These are phyloP conservation scores for Cenchrus americanus DNA, from an alignment of 176 grass and related monocot genomes.

Conservation along the genomic window DNA sequence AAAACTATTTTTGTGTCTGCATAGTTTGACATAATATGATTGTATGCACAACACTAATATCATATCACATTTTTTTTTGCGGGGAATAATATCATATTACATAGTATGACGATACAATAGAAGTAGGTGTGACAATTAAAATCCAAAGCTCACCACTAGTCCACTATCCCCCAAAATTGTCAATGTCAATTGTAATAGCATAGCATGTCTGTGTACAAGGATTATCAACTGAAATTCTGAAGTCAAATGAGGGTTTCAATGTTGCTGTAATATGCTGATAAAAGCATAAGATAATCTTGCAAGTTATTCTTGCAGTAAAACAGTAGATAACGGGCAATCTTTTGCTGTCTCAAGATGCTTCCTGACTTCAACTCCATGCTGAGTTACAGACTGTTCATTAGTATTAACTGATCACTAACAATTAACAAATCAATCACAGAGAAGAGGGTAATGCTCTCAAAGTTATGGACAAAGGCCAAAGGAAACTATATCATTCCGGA, in stretches of 20 bases:
- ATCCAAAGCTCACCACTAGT: neutral
- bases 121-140: neutral
- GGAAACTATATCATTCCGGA: constrained; percentile 48
- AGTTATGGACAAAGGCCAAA: constrained; percentile 47
- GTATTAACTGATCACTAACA: neutral
- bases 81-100: neutral
- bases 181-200: neutral
- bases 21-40: neutral
- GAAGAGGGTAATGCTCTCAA: neutral
- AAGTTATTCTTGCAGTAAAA: neutral
- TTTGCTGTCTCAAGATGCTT: neutral
- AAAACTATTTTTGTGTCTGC: neutral
- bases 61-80: neutral
- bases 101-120: neutral
- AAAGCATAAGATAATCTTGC: neutral
- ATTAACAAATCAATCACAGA: constrained; percentile 5
- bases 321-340: neutral
- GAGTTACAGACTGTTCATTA: neutral
- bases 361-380: constrained; percentile 8
- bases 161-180: neutral
- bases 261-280: neutral
- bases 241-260: neutral
- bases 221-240: neutral
- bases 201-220: neutral
- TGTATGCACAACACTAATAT: neutral